These are phyloP conservation scores for Dioscorea dumetorum DNA, from an alignment of 106 monocot genomes.

Conservation along the genomic window DNA sequence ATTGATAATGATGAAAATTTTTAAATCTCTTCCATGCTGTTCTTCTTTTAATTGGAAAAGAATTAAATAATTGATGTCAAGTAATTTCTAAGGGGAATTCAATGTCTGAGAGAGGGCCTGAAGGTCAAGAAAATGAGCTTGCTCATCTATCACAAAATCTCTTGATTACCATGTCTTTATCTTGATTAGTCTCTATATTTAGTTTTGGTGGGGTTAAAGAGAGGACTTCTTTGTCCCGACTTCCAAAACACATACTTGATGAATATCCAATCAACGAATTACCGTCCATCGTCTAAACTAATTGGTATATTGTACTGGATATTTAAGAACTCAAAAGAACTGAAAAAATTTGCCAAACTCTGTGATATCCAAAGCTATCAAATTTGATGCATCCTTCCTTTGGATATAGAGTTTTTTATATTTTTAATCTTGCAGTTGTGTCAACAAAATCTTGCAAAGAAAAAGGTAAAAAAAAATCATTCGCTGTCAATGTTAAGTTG, in stretches of 20 bases:
- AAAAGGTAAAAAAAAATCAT: neutral
- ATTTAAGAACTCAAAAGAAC: neutral
- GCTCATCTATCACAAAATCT: too few species aligned
- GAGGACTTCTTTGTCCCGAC: too few species aligned
- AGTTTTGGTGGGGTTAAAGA: too few species aligned
- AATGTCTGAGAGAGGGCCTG: too few species aligned
- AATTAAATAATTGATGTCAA: too few species aligned
- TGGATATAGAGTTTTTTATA: neutral
- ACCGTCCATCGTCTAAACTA: neutral
- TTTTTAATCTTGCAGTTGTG: neutral
- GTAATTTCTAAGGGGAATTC: too few species aligned
- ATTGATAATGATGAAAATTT: too few species aligned
- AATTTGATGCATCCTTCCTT: neutral
- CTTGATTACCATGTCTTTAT: too few species aligned
- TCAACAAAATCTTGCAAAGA: neutral
- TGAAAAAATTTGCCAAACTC: neutral
- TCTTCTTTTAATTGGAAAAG: too few species aligned
- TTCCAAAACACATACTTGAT: neutral
- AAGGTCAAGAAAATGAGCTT: too few species aligned
- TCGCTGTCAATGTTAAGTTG: neutral
- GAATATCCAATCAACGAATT: neutral
- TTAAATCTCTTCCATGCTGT: too few species aligned
- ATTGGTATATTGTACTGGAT: neutral
- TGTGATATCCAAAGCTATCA: neutral
- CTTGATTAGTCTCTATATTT: too few species aligned